Evolutionary conservation across 2,329 filamentous ascomycete genomes (phyloP).

Genomic region (Nigrograna mackinnonii): DNA sequence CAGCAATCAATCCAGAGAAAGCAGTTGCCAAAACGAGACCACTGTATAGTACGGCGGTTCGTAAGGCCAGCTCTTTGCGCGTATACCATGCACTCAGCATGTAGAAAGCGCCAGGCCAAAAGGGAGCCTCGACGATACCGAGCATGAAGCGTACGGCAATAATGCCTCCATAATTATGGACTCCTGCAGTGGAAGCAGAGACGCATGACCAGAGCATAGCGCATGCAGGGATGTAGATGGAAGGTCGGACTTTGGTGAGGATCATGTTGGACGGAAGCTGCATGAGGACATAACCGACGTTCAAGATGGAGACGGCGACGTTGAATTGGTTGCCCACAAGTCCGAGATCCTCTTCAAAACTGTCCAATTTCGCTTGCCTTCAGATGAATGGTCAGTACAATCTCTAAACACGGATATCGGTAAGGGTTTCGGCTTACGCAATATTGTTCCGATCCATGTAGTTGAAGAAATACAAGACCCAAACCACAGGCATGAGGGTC

Average conservation of each 20-base stretch:
- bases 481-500: constrained; percentile 15
- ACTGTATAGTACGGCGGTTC: constrained; percentile 58
- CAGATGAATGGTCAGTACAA: neutral
- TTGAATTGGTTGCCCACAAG: constrained; percentile 10
- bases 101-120: constrained; percentile 6
- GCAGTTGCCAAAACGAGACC: constrained; percentile 48
- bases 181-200: constrained; percentile 2
- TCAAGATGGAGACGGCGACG: constrained; percentile 51
- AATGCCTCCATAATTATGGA: constrained; percentile 8
- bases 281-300: constrained; percentile 51
- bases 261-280: constrained; percentile 63
- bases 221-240: constrained; percentile 51
- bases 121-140: constrained; percentile 15
- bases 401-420: neutral
- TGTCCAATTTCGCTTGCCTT: constrained; percentile 15
- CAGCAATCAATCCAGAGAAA: constrained; percentile 57
- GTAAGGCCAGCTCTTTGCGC: constrained; percentile 57
- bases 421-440: constrained; percentile 4
- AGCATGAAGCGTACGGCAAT: constrained; percentile 12
- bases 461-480: constrained; percentile 17
- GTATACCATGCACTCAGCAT: constrained; percentile 51
- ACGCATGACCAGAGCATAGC: constrained; percentile 12
- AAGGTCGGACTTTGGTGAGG: constrained; percentile 56
- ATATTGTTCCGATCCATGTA: constrained; percentile 16
- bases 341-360: constrained; percentile 14